Evolutionary conservation across 257 asterid species (phyloP).

Genomic region (Capsicum pubescens): DNA sequence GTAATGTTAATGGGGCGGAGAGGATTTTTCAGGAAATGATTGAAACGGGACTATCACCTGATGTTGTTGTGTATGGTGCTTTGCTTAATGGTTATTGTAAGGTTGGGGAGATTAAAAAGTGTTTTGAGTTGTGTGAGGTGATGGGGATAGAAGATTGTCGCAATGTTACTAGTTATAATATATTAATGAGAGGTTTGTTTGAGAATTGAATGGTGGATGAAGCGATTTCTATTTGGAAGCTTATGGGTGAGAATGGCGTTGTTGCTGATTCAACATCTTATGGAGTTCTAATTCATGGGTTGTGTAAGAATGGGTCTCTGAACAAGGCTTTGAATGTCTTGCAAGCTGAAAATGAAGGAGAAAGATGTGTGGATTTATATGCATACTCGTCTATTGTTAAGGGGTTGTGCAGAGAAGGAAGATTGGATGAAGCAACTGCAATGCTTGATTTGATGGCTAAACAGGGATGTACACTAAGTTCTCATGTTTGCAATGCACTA

Average conservation of each 20-base stretch:
- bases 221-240: conserved; percentile 63
- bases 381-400: conserved; percentile 74
- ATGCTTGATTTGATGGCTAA: conserved; percentile 57
- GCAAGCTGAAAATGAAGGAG: conserved; percentile 57
- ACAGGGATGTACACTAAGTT: conserved; percentile 61
- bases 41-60: conserved; percentile 55
- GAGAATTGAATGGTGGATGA: conserved; percentile 57
- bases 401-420: conserved; percentile 70
- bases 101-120: conserved; percentile 47
- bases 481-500: conserved; percentile 72
- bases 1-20: conserved; percentile 75
- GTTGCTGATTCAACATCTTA: conserved; percentile 65
- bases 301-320: conserved; percentile 69
- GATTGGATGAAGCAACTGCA: conserved; percentile 68
- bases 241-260: conserved; percentile 56
- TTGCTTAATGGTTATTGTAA: conserved; percentile 72
- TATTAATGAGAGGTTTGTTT: conserved; percentile 69
- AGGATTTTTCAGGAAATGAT: conserved; percentile 64
- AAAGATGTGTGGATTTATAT: conserved; percentile 55
- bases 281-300: conserved; percentile 74
- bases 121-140: conserved; percentile 75
- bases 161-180: conserved; percentile 79
- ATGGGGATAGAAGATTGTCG: conserved; percentile 74
- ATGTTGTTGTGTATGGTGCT: conserved; percentile 71
- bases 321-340: conserved; percentile 61